phyloP scores from a whole-genome alignment of 202 grass and related monocot species.

The Musa balbisiana region DNA sequence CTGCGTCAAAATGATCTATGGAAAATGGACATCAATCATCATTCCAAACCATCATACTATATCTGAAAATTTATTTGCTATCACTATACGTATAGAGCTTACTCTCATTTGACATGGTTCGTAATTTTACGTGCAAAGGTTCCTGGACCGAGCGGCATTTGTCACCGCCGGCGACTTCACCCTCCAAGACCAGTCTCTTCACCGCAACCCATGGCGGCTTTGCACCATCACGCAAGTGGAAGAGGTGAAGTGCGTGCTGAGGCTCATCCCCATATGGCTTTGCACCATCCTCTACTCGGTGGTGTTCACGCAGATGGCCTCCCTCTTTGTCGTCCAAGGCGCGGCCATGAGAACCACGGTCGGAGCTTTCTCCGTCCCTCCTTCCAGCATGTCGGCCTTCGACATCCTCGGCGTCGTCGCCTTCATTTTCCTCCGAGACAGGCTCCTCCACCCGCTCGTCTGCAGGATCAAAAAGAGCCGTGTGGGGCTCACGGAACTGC shows the following conservation, averaged over 20 bases:
- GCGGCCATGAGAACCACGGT: slow-evolving; percentile 26
- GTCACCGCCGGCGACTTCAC: slow-evolving; percentile 7
- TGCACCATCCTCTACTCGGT: slow-evolving; percentile 29
- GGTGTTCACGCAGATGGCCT: slow-evolving; percentile 18
- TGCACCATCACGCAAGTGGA: slow-evolving; percentile 36
- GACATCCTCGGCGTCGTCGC: slow-evolving; percentile 25
- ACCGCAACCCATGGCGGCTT: slow-evolving; percentile 26
- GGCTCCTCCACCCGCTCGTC: not conserved
- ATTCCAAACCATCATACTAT: too few relatives aligned
- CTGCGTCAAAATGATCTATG: too few relatives aligned
- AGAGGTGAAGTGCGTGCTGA: slow-evolving; percentile 33
- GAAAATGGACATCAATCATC: too few relatives aligned
- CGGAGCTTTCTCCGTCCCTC: slow-evolving; percentile 16
- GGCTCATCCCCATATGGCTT: slow-evolving; percentile 32
- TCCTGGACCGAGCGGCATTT: slow-evolving; percentile 30
- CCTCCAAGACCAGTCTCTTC: not conserved
- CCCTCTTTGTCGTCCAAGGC: slow-evolving; percentile 34
- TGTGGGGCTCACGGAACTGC: slow-evolving; percentile 6
- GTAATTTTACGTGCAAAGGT: slow-evolving; percentile 5
- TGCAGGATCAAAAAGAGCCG: not conserved
- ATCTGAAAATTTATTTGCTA: too few relatives aligned
- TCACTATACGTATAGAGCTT: too few relatives aligned
- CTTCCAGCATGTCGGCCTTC: slow-evolving; percentile 23
- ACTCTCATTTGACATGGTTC: too few relatives aligned
- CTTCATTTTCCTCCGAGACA: slow-evolving; percentile 47